Conservation (phyloP, 2,329 filamentous ascomycete genomes). For the Pseudogymnoascus sp. region DNA sequence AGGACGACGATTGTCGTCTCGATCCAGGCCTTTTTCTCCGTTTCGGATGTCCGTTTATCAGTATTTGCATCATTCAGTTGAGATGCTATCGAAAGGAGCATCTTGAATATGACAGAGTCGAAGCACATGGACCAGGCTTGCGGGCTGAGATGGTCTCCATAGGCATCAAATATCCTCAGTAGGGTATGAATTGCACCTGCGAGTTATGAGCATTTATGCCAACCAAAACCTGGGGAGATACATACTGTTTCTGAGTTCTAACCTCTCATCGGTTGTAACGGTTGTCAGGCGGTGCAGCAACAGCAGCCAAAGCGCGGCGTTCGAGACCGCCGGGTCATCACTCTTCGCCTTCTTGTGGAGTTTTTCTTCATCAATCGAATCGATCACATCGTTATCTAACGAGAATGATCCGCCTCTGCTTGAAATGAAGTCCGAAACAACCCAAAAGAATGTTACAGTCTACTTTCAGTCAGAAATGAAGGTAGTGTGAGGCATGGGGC, state of each 20-base stretch:
- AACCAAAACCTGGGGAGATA: slow-evolving; percentile 28
- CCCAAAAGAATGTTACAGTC: slow-evolving; percentile 95
- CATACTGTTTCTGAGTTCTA: slow-evolving; percentile 70
- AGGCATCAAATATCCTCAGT: slow-evolving; percentile 84
- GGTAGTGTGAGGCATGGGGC: background rate
- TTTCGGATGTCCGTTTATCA: slow-evolving; percentile 30
- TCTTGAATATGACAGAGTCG: slow-evolving; percentile 69
- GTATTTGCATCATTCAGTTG: slow-evolving; percentile 38
- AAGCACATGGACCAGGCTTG: slow-evolving; percentile 80
- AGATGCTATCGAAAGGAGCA: slow-evolving; percentile 61
- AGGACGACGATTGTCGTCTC: slow-evolving; percentile 69
- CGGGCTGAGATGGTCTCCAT: slow-evolving; percentile 69
- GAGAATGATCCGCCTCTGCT: slow-evolving; percentile 49
- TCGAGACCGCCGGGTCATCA: slow-evolving; percentile 51
- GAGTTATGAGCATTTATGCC: slow-evolving; percentile 31
- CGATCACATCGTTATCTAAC: slow-evolving; percentile 49
- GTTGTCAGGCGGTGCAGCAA: slow-evolving; percentile 62
- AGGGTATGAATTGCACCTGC: slow-evolving; percentile 76
- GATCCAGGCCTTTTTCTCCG: slow-evolving; percentile 52
- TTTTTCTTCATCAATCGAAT: slow-evolving; percentile 47
- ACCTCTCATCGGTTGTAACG: slow-evolving; percentile 61
- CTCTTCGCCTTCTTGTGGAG: slow-evolving; percentile 51
- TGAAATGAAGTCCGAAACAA: slow-evolving; percentile 79
- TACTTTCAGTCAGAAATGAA: slow-evolving; percentile 26
- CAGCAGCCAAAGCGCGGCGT: slow-evolving; percentile 70